These are phyloP conservation scores for Candida bentonensis DNA, from an alignment of 805 yeast species.

Conservation along the genomic window DNA sequence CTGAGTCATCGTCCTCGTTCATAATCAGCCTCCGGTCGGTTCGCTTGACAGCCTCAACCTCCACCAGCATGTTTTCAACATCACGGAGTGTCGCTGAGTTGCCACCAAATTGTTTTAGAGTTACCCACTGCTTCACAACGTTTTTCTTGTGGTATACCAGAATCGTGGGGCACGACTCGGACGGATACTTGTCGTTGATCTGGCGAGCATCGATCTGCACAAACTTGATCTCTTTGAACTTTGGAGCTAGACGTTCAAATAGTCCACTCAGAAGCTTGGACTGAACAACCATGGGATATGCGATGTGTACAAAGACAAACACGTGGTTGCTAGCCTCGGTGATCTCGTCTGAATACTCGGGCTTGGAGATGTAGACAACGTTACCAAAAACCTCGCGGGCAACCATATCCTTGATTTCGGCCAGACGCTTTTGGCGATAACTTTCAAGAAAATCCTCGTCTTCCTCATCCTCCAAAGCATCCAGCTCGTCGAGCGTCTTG, in stretches of 20 bases:
- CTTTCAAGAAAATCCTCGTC: slow-evolving; percentile 66
- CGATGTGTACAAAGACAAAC: slow-evolving; percentile 66
- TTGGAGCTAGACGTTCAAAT: slow-evolving; percentile 43
- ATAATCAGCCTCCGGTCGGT: slow-evolving; percentile 53
- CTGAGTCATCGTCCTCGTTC: slow-evolving; percentile 28
- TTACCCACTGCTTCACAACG: slow-evolving; percentile 67
- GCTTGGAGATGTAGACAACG: slow-evolving; percentile 67
- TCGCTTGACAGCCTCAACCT: slow-evolving; percentile 47
- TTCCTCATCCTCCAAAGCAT: slow-evolving; percentile 81
- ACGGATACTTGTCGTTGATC: slow-evolving; percentile 89
- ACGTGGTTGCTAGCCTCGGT: slow-evolving; percentile 60
- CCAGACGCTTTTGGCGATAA: slow-evolving; percentile 65
- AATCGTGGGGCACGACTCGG: slow-evolving; percentile 78
- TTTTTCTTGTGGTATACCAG: slow-evolving; percentile 67
- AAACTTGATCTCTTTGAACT: slow-evolving; percentile 72
- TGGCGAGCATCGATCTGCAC: slow-evolving; percentile 85
- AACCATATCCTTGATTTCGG: slow-evolving; percentile 52
- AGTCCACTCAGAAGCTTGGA: slow-evolving; percentile 55
- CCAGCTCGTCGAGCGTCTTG: slow-evolving; percentile 67
- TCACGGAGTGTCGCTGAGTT: slow-evolving; percentile 56
- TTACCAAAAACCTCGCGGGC: slow-evolving; percentile 51
- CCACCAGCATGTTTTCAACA: slow-evolving; percentile 58
- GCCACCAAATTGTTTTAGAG: slow-evolving; percentile 75
- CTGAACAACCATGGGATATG: slow-evolving; percentile 48
- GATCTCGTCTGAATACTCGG: slow-evolving; percentile 76